These are phyloP conservation scores for Paraphaeosphaeria sporulosa DNA, from an alignment of 2,329 filamentous ascomycete species.

Conservation along the genomic window DNA sequence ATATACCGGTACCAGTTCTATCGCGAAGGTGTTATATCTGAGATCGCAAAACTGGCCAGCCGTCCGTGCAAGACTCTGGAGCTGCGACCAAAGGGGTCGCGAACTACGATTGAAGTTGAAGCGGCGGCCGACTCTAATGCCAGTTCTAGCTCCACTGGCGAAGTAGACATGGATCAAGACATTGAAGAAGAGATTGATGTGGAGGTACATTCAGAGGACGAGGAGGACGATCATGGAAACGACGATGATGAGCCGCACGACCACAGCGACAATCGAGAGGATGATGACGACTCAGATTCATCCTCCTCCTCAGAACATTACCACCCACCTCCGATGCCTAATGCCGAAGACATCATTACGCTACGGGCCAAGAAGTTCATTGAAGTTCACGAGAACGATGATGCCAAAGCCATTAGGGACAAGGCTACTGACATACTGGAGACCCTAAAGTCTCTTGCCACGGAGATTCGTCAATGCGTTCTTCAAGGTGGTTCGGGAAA, in stretches of 20 bases:
- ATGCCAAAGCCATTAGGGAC: conserved; percentile 75
- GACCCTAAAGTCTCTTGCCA: conserved; percentile 74
- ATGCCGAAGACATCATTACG: conserved; percentile 76
- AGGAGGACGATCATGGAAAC: conserved; percentile 62
- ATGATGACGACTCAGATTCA: conserved; percentile 71
- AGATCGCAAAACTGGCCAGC: conserved; percentile 82
- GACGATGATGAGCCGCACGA: conserved; percentile 62
- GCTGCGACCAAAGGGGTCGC: conserved; percentile 36
- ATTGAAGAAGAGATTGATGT: conserved; percentile 62
- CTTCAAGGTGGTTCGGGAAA: conserved; percentile 52
- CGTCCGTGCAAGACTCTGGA: conserved; percentile 47
- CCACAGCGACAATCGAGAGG: conserved; percentile 66
- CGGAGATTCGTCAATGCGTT: conserved; percentile 76
- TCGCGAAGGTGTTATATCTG: conserved; percentile 91
- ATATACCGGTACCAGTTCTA: conserved; percentile 98
- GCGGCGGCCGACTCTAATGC: conserved; percentile 31
- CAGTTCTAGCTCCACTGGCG: conserved; percentile 31
- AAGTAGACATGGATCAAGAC: conserved; percentile 51
- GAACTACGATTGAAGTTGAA: conserved; percentile 35
- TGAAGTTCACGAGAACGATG: conserved; percentile 80
- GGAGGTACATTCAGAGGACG: conserved; percentile 61
- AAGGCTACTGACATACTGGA: conserved; percentile 80
- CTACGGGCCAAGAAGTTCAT: conserved; percentile 83
- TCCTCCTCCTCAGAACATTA: conserved; percentile 57
- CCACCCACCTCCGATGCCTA: conserved; percentile 41